These are phyloP conservation scores for Gleditsia sinensis DNA, from an alignment of 306 rosid species.

Conservation along the genomic window DNA sequence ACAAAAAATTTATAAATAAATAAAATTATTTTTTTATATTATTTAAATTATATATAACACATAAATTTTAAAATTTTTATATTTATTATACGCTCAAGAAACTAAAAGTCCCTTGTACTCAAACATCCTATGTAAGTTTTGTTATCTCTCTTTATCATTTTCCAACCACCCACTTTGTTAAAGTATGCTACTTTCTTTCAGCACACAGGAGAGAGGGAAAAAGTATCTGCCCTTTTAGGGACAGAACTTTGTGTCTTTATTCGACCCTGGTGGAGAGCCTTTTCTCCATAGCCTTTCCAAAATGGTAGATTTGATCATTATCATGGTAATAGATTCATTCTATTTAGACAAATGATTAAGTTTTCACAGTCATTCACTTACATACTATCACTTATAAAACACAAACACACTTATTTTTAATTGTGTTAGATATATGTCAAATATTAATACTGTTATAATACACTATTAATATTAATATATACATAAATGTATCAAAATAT, in stretches of 20 bases:
- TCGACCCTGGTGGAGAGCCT: constrained; percentile 16
- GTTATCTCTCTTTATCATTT: neutral
- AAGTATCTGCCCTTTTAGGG: constrained; percentile 15
- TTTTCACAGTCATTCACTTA: neutral
- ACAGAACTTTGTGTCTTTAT: constrained; percentile 20
- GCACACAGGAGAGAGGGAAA: neutral
- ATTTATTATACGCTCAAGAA: too few species aligned
- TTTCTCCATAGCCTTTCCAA: constrained; percentile 34
- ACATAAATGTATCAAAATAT: too few species aligned
- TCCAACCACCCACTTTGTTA: neutral
- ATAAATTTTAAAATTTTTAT: too few species aligned
- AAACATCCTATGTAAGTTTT: neutral
- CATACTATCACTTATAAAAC: too few species aligned
- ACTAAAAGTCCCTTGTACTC: too few species aligned
- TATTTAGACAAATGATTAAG: neutral
- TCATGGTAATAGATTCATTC: constrained; percentile 25
- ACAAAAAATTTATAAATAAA: too few species aligned
- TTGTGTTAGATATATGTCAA: too few species aligned
- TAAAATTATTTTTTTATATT: too few species aligned
- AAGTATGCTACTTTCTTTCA: neutral
- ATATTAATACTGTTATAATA: too few species aligned
- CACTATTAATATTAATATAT: too few species aligned
- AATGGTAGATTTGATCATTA: constrained; percentile 8
- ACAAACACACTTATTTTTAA: too few species aligned
- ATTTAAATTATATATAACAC: too few species aligned